Conservation (phyloP, 805 yeast genomes). For the Ogataea pilisensis region DNA sequence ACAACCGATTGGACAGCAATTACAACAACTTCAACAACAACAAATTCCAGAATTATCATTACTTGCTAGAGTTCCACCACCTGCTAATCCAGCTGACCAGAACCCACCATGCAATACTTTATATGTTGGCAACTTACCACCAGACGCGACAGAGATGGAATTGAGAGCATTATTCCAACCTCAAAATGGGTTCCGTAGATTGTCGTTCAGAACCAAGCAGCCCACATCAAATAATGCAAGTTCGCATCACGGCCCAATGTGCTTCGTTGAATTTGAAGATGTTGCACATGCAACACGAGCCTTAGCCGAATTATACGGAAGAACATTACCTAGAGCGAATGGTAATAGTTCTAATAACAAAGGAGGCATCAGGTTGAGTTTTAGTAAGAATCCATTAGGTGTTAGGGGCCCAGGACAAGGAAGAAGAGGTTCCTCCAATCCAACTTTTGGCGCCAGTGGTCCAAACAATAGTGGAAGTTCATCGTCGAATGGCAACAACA, state of each 20-base stretch:
- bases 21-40: slow-evolving; percentile 21
- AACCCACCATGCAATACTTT: slow-evolving; percentile 98
- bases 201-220: slow-evolving; percentile 81
- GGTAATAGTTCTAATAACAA: slow-evolving; percentile 42
- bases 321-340: slow-evolving; percentile 79
- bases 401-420: slow-evolving; percentile 64
- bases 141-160: slow-evolving; percentile 94
- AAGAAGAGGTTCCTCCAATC: slow-evolving; percentile 24
- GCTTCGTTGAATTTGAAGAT: slow-evolving; percentile 98
- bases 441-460: slow-evolving; percentile 6
- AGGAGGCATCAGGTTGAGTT: slow-evolving; percentile 92
- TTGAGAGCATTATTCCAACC: slow-evolving; percentile 80
- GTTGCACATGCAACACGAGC: slow-evolving; percentile 92
- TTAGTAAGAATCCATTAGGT: slow-evolving; percentile 94
- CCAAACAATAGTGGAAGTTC: slow-evolving; percentile 1
- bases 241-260: slow-evolving; percentile 91
- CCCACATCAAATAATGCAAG: slow-evolving; percentile 24
- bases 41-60: slow-evolving; percentile 59
- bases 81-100: slow-evolving; percentile 98
- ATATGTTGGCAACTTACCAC: slow-evolving; percentile 95
- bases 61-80: slow-evolving; percentile 79
- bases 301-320: slow-evolving; percentile 87
- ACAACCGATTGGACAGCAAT: slow-evolving; percentile 18
- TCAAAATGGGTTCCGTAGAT: slow-evolving; percentile 87
- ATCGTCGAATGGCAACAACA: slow-evolving; percentile 11